Conservation (phyloP, 2,329 filamentous ascomycete species). For the Nannizziopsis arthrosporioides region DNA sequence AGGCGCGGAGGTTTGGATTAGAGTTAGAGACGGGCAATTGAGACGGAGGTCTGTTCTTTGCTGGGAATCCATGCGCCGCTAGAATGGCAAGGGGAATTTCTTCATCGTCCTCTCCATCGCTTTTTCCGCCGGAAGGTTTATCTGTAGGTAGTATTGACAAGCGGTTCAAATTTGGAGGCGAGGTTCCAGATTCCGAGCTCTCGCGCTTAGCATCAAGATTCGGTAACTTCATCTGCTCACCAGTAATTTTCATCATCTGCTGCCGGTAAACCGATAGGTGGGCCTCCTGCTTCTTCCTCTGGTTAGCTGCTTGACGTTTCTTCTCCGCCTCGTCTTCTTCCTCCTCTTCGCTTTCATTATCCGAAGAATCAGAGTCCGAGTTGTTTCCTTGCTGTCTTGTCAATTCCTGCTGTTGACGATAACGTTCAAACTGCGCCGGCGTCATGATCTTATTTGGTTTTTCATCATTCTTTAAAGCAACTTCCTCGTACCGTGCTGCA, state of each 20-base stretch:
- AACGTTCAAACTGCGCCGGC: conserved; percentile 72
- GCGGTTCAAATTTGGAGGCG: conserved; percentile 34
- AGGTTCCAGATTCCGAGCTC: conserved; percentile 47
- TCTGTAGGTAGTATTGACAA: conserved; percentile 22
- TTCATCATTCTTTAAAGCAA: conserved; percentile 25
- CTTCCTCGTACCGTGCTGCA: conserved; percentile 36
- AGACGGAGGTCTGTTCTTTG: conserved; percentile 61
- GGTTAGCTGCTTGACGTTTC: conserved; percentile 58
- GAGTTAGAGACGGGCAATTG: conserved; percentile 54
- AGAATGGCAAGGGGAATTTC: conserved; percentile 78
- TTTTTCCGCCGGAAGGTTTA: conserved; percentile 26
- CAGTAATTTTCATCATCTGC: conserved; percentile 94
- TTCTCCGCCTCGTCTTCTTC: conserved; percentile 68
- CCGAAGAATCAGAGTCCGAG: conserved; percentile 41
- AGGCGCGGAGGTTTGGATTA: conserved; percentile 58
- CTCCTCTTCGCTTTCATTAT: conserved; percentile 46
- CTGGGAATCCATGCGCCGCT: conserved; percentile 78
- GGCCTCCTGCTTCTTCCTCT: conserved; percentile 77
- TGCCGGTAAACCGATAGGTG: conserved; percentile 83
- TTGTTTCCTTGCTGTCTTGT: conserved; percentile 45
- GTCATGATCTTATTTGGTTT: conserved; percentile 72
- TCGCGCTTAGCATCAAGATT: conserved; percentile 41
- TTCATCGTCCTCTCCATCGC: conserved; percentile 63
- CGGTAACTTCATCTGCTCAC: conserved; percentile 43
- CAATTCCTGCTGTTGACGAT: conserved; percentile 57